These are phyloP conservation scores for Andrographis paniculata DNA, from an alignment of 305 asterid species.

Conservation along the genomic window DNA sequence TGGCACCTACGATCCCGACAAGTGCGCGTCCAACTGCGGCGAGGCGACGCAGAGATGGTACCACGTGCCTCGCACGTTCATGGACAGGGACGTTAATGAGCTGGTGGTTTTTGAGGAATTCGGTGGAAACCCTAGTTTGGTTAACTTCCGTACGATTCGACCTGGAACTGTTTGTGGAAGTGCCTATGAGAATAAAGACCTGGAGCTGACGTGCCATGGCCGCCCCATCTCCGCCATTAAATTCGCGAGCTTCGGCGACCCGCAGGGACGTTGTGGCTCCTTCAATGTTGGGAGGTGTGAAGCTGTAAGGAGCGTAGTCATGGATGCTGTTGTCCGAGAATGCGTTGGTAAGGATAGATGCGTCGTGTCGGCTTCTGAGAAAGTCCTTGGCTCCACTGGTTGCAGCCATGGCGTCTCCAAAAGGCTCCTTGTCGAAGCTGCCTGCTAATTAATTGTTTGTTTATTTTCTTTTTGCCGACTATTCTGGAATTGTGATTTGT, in stretches of 20 bases:
- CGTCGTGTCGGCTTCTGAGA: conserved; percentile 27
- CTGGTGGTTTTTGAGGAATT: conserved; percentile 64
- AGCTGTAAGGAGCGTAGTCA: background rate
- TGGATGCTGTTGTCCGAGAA: conserved; percentile 15
- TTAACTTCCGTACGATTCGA: conserved; percentile 33
- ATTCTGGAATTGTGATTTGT: too few species aligned
- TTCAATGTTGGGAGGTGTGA: conserved; percentile 39
- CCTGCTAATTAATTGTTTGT: too few species aligned
- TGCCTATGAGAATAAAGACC: conserved; percentile 28
- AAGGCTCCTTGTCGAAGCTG: conserved; percentile 52
- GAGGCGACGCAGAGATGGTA: conserved; percentile 74
- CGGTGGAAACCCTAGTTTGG: conserved; percentile 61
- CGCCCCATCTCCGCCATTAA: conserved; percentile 29
- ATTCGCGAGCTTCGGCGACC: conserved; percentile 50
- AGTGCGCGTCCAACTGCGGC: conserved; percentile 48
- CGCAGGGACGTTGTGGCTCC: conserved; percentile 41
- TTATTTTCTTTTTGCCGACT: too few species aligned
- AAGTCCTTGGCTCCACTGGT: conserved; percentile 32
- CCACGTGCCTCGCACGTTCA: conserved; percentile 62
- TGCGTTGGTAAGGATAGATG: conserved; percentile 62
- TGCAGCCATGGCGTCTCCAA: conserved; percentile 27
- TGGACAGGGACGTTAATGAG: conserved; percentile 35
- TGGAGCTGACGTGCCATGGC: conserved; percentile 48
- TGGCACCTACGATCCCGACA: conserved; percentile 30
- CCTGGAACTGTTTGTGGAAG: conserved; percentile 39